Evolutionary conservation across 768 basidiomycete genomes (phyloP).

Genomic region (Boletus coccyginus): DNA sequence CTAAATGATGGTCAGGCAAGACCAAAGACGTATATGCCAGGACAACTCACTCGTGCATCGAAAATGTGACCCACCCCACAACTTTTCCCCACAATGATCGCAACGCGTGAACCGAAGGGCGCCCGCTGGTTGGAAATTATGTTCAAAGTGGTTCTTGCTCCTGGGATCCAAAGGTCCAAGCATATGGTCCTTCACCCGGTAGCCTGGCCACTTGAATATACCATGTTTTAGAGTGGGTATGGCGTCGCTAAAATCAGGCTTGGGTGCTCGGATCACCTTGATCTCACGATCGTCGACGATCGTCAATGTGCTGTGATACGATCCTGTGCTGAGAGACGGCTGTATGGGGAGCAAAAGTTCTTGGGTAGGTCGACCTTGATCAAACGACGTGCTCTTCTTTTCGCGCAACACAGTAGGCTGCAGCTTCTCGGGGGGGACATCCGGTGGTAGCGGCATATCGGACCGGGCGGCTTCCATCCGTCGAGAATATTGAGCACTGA

Average conservation of each 20-base stretch:
- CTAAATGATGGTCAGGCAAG: conserved; percentile 38
- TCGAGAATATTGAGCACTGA: conserved; percentile 78
- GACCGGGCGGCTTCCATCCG: conserved; percentile 55
- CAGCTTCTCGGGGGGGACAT: conserved; percentile 5
- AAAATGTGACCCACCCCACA: conserved; percentile 98
- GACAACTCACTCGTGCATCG: conserved; percentile 78
- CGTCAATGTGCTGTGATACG: conserved; percentile 19
- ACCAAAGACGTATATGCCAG: neutral
- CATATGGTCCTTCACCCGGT: conserved; percentile 48
- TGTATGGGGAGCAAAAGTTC: conserved; percentile 8
- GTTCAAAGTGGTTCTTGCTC: conserved; percentile 52
- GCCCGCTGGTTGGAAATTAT: conserved; percentile 87
- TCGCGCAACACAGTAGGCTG: conserved; percentile 11
- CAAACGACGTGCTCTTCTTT: conserved; percentile 31
- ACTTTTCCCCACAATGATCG: conserved; percentile 95
- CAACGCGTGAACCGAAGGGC: conserved; percentile 88
- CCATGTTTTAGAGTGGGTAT: conserved; percentile 52
- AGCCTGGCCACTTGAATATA: conserved; percentile 73
- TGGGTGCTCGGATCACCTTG: conserved; percentile 28
- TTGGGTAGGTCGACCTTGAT: conserved; percentile 16
- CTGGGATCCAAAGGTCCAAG: conserved; percentile 34
- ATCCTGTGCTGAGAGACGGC: conserved; percentile 16
- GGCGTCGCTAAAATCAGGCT: conserved; percentile 36
- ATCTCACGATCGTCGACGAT: conserved; percentile 29
- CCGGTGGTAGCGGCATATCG: conserved; percentile 12